Percentiles rank a stretch among this genome's conserved stretches.
These are phyloP conservation scores for Leishmania major DNA, from an alignment of 208 protist genomes.

Conservation along the genomic window DNA sequence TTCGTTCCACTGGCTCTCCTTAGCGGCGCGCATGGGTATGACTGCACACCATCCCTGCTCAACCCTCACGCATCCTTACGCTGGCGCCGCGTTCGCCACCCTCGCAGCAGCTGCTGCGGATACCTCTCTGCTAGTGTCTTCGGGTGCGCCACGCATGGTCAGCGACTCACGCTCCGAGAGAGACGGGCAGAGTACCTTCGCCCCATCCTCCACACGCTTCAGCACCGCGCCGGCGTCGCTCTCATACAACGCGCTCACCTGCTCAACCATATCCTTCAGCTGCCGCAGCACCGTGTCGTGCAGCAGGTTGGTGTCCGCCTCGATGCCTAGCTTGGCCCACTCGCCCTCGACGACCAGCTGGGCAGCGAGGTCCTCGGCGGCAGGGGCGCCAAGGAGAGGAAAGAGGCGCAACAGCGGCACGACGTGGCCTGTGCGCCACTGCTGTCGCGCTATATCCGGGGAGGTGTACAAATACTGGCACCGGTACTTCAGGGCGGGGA, in stretches of 20 bases:
- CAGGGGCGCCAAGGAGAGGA: slow-evolving; percentile 61
- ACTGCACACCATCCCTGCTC: background rate
- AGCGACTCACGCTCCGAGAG: slow-evolving; percentile 59
- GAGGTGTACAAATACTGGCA: slow-evolving; percentile 83
- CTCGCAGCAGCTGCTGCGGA: background rate
- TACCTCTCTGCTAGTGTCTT: slow-evolving; percentile 10
- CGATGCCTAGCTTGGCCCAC: slow-evolving; percentile 66
- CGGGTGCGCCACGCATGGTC: slow-evolving; percentile 15
- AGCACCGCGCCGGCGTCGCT: slow-evolving; percentile 55
- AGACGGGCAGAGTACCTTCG: slow-evolving; percentile 52
- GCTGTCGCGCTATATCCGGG: slow-evolving; percentile 75
- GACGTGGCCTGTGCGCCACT: slow-evolving; percentile 79
- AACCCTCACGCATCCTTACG: slow-evolving; percentile 1
- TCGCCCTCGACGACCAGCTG: slow-evolving; percentile 78
- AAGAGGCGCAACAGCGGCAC: slow-evolving; percentile 87
- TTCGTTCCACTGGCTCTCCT: background rate
- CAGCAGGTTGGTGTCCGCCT: slow-evolving; percentile 57
- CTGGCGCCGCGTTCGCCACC: background rate
- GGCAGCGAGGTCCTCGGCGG: slow-evolving; percentile 82
- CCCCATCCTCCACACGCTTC: slow-evolving; percentile 73
- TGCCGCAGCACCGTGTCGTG: slow-evolving; percentile 62
- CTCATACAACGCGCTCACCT: slow-evolving; percentile 65
- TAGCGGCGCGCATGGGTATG: too few relatives aligned
- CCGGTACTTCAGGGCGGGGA: slow-evolving; percentile 83
- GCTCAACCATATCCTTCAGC: slow-evolving; percentile 62